Evolutionary conservation across 202 grass and related monocot species (phyloP), one percentile per base, ranked within the genome.

Genomic region (Bolboschoenoplectus hybrid): DNA sequence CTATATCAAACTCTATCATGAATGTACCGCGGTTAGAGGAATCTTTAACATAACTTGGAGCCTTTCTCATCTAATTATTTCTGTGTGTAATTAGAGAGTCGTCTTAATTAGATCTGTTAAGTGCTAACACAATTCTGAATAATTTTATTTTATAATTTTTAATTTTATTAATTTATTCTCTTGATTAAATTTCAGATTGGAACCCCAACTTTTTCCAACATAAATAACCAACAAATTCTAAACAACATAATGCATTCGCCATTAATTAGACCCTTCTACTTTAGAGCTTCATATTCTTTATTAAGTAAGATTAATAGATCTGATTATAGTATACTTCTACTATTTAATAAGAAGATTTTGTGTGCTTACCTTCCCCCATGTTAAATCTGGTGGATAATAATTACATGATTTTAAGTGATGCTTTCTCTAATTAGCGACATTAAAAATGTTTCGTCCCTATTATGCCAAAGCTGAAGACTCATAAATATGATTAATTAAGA

Each of bases 221-320:
- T 62, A 62, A 35, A 8, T 10, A 64, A 64, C 62, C 62, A 64
- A 64, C 62, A 64, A 64, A 35, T 70, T 70, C 6, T 12, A 65
- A 65, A 44, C 45, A 44, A 8, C 6, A 9, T 82, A 82, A 13
- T 49, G 81, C 26, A 38, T 20, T 36, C 26, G 7, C 46, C 43
- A 83, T 83, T 68, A 52, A 83, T 83, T 68, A 52, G 4, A 39
- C 44, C 16, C 62, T 53, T 16, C 10, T 82, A 67, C 58, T 65
- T 65, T 38, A 56, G 56, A 64, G 44, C 17, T 66, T 49, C 14
- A 82, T 43, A 63, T 47, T 49, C 41, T 82, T 49, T 49, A 49
- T 82, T 34, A 41, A 68, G 41, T 82, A 46, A 47, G 39, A 39
- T 43, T 11, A 69, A 11, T 3, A 1, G 11, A 34, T 77, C 12